phyloP scores from a whole-genome alignment of 106 monocot species.

The Dendrobium nobile region DNA sequence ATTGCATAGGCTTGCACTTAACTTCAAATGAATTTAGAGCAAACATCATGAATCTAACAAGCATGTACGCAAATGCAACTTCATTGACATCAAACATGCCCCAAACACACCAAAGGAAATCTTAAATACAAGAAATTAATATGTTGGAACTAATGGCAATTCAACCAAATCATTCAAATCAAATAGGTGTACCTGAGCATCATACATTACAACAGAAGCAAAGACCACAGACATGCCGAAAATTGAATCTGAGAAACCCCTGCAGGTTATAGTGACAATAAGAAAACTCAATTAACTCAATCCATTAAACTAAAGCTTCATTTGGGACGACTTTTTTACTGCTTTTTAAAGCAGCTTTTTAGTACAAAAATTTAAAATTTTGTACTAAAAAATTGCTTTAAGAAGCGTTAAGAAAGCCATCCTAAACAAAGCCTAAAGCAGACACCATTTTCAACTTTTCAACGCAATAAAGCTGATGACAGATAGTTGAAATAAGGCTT shows the following conservation, averaged over 20 bases:
- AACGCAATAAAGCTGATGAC: too few relatives aligned
- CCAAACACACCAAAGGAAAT: background rate
- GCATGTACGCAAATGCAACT: background rate
- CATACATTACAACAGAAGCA: slow-evolving; percentile 80
- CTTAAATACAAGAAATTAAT: background rate
- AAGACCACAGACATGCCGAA: slow-evolving; percentile 77
- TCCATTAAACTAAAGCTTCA: too few relatives aligned
- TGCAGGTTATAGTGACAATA: slow-evolving; percentile 16
- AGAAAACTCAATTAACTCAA: background rate
- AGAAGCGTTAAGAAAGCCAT: too few relatives aligned
- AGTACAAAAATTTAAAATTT: too few relatives aligned
- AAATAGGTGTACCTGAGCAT: slow-evolving; percentile 63
- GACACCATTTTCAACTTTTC: too few relatives aligned
- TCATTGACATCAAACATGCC: too few relatives aligned
- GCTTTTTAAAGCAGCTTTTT: too few relatives aligned
- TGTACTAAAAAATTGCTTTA: too few relatives aligned
- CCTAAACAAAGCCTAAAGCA: too few relatives aligned
- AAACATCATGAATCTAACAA: background rate
- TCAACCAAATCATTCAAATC: background rate
- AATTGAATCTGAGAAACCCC: slow-evolving; percentile 84
- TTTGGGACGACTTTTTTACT: too few relatives aligned
- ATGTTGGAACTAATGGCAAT: background rate
- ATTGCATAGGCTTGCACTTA: too few relatives aligned
- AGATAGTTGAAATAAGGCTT: too few relatives aligned
- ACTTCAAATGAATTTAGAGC: background rate